phyloP scores from a whole-genome alignment of 2,329 filamentous ascomycete species.

The Didymellaceae sp. region DNA sequence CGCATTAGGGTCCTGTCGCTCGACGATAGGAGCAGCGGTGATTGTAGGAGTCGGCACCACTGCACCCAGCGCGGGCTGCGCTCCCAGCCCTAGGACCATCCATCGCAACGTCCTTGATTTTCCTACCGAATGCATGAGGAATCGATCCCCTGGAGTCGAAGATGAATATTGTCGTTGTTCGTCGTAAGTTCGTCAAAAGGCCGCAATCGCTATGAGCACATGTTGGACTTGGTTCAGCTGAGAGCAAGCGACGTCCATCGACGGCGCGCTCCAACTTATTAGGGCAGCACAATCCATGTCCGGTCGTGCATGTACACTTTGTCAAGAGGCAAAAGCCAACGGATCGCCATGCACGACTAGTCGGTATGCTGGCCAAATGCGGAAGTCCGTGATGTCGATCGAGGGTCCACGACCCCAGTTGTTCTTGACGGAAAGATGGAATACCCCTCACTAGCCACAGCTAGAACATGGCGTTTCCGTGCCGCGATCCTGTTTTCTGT shows the following conservation, averaged over 20 bases:
- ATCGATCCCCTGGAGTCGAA: constrained; percentile 1
- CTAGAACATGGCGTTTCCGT: constrained; percentile 23
- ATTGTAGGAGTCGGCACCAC: constrained; percentile 29
- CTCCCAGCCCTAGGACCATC: constrained; percentile 18
- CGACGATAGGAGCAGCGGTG: constrained; percentile 37
- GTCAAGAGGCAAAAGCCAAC: constrained; percentile 29
- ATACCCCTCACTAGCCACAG: constrained; percentile 42
- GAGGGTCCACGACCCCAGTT: constrained; percentile 31
- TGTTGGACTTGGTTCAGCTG: constrained; percentile 17
- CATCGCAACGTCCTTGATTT: constrained; percentile 19
- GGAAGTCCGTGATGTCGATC: constrained; percentile 29
- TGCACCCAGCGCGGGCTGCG: constrained; percentile 19
- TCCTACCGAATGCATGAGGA: constrained; percentile 37
- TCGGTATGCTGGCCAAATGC: constrained; percentile 20
- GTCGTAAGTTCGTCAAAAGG: constrained; percentile 14
- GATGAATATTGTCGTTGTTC: constrained; percentile 9
- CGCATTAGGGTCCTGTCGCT: constrained; percentile 40
- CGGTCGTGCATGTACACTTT: constrained; percentile 21
- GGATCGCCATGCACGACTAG: constrained; percentile 33
- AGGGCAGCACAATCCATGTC: constrained; percentile 18
- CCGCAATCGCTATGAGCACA: constrained; percentile 21
- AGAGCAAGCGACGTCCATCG: constrained; percentile 5
- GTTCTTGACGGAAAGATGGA: constrained; percentile 13
- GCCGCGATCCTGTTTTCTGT: constrained; percentile 10
- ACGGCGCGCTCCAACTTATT: constrained; percentile 20